Conservation (phyloP, 345 rosid species). For the Cardamine chenopodiifolia region DNA sequence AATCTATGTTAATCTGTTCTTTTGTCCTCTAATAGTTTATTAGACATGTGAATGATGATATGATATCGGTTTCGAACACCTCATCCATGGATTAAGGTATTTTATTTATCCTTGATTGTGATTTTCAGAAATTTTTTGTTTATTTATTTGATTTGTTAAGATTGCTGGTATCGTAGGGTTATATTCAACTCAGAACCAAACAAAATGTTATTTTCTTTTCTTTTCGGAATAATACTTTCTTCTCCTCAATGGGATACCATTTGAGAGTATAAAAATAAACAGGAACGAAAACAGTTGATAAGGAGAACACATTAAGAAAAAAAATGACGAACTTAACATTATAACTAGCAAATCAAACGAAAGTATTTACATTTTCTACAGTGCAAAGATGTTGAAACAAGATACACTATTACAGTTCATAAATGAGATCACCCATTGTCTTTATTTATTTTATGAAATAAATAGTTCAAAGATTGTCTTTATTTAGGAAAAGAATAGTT, state of each 20-base stretch:
- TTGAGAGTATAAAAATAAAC: not conserved
- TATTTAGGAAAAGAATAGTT: constrained; percentile 25
- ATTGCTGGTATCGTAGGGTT: constrained; percentile 10
- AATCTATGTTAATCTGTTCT: constrained; percentile 31
- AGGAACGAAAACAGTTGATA: too few relatives aligned
- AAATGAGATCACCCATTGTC: not conserved
- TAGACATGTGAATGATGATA: constrained; percentile 27
- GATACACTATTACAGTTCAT: not conserved
- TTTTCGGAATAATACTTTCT: not conserved
- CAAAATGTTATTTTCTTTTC: not conserved
- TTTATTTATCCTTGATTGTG: constrained; percentile 6
- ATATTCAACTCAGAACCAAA: constrained; percentile 14
- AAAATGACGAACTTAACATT: not conserved
- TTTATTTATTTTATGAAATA: not conserved
- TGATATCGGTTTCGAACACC: constrained; percentile 9
- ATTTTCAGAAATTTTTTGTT: not conserved
- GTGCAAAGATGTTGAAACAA: not conserved
- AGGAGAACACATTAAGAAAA: not conserved
- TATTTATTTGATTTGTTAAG: constrained; percentile 13
- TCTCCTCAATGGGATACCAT: not conserved
- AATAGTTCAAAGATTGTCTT: constrained; percentile 21
- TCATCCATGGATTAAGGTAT: constrained; percentile 19
- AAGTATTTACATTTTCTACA: not conserved
- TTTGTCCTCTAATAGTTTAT: constrained; percentile 22
- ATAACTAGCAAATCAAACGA: not conserved